Percentiles rank a stretch among this genome's conserved stretches.
Evolutionary conservation across 306 rosid species (phyloP).

Genomic region (Castanea mollissima): DNA sequence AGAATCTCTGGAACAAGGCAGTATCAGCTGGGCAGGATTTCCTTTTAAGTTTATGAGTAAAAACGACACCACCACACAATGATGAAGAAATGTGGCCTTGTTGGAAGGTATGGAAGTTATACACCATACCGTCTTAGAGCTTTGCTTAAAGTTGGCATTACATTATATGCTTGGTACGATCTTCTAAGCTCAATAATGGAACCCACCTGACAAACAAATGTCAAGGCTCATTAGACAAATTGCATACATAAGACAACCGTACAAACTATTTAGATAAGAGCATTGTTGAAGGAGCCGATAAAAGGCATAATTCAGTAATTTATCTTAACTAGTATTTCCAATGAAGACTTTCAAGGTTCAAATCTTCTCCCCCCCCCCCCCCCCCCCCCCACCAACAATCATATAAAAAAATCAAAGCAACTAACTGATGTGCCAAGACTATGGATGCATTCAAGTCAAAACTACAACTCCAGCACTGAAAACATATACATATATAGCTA

Average conservation of each 20-base stretch:
- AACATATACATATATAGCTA: not conserved
- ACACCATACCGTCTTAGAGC: constrained; percentile 90
- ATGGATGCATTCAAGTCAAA: not conserved
- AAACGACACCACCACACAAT: not conserved
- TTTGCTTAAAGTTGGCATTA: constrained; percentile 93
- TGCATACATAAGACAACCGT: constrained; percentile 17
- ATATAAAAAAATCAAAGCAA: not conserved
- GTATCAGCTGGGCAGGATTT: constrained; percentile 2
- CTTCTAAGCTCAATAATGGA: constrained; percentile 96
- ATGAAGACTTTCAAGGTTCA: no score
- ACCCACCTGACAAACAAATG: constrained; percentile 74
- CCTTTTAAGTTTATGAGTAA: constrained; percentile 8
- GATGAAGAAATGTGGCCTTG: constrained; percentile 18
- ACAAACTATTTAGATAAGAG: constrained; percentile 12
- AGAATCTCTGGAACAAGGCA: constrained; percentile 15
- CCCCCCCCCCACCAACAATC: no score
- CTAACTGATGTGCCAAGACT: not conserved
- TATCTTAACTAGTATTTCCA: not conserved
- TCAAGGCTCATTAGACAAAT: constrained; percentile 26
- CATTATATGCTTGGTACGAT: constrained; percentile 96
- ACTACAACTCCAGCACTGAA: not conserved
- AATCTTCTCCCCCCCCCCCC: no score
- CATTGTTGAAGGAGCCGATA: constrained; percentile 5
- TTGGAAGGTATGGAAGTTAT: constrained; percentile 44
- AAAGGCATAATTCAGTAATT: not conserved